A percentile compares a stretch with the other conserved stretches of the same genome.
Conservation (phyloP, 2,329 filamentous ascomycete genomes). For the Talaromyces amestolkiae region DNA sequence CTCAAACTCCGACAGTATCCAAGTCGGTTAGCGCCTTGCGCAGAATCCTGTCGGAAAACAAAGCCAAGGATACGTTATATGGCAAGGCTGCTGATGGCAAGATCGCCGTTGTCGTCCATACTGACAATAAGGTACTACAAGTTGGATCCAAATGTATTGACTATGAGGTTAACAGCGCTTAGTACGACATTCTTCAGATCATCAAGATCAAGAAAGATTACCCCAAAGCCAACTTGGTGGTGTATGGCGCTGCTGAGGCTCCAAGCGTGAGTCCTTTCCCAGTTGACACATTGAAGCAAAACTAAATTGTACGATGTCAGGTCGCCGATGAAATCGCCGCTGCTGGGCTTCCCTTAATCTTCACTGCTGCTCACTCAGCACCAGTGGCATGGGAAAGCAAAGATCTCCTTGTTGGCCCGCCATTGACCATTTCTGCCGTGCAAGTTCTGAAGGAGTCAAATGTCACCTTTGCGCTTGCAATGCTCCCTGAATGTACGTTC, state of each 20-base stretch:
- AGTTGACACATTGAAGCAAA: neutral
- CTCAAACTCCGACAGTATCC: slow-evolving; percentile 31
- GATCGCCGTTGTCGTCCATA: slow-evolving; percentile 44
- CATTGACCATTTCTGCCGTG: slow-evolving; percentile 41
- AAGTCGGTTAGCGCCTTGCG: slow-evolving; percentile 34
- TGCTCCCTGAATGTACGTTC: slow-evolving; percentile 17
- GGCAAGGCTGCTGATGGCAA: slow-evolving; percentile 36
- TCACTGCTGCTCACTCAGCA: slow-evolving; percentile 39
- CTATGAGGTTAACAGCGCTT: slow-evolving; percentile 17
- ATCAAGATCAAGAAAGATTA: slow-evolving; percentile 26
- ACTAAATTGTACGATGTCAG: slow-evolving; percentile 22
- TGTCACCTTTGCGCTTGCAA: slow-evolving; percentile 24
- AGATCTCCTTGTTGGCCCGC: slow-evolving; percentile 43
- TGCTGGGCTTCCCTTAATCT: slow-evolving; percentile 45
- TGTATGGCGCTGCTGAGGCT: slow-evolving; percentile 43
- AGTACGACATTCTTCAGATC: slow-evolving; percentile 44
- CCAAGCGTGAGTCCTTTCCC: slow-evolving; percentile 24
- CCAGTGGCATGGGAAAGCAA: slow-evolving; percentile 37
- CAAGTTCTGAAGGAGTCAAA: slow-evolving; percentile 42
- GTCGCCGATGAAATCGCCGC: slow-evolving; percentile 41
- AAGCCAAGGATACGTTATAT: slow-evolving; percentile 39
- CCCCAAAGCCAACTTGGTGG: slow-evolving; percentile 24
- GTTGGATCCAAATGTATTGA: neutral
- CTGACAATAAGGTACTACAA: slow-evolving; percentile 31
- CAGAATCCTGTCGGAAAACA: slow-evolving; percentile 36